Conservation (phyloP, 192 early-diverging fungal genomes). For the Gamsiella multidivaricata region DNA sequence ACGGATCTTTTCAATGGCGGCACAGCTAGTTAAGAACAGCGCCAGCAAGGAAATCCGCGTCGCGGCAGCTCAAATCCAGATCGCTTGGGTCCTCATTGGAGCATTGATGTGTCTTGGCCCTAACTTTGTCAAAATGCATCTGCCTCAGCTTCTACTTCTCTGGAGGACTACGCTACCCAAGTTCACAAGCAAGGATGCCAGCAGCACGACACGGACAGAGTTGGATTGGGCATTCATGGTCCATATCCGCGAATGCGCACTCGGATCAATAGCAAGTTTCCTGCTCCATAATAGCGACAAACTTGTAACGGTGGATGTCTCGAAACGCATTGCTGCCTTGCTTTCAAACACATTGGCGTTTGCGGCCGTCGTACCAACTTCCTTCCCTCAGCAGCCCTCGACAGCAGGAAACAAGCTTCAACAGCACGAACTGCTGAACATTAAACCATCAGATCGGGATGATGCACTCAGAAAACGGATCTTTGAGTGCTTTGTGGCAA, state of each 20-base stretch:
- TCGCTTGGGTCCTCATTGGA: constrained; percentile 84
- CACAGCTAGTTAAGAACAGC: constrained; percentile 75
- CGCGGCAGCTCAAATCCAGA: constrained; percentile 71
- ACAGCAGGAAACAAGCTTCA: constrained; percentile 37
- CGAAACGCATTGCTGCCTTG: constrained; percentile 78
- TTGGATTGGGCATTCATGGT: constrained; percentile 71
- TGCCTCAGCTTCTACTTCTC: constrained; percentile 78
- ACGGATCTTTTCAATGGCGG: constrained; percentile 80
- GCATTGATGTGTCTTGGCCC: constrained; percentile 82
- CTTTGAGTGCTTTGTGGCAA: constrained; percentile 77
- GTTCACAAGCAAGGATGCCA: constrained; percentile 71
- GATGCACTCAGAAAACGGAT: constrained; percentile 71
- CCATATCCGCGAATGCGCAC: constrained; percentile 72
- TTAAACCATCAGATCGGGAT: constrained; percentile 67
- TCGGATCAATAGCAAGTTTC: constrained; percentile 78
- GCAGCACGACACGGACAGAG: constrained; percentile 62
- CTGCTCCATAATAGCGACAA: constrained; percentile 73
- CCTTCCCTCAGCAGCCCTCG: constrained; percentile 53
- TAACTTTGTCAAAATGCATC: constrained; percentile 82
- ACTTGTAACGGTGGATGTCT: constrained; percentile 76
- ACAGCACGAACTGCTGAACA: constrained; percentile 47
- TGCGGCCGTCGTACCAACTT: constrained; percentile 62
- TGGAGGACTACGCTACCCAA: constrained; percentile 89
- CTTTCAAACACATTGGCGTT: constrained; percentile 80
- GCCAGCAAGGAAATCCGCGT: constrained; percentile 68